Evolutionary conservation across 1,284 basidiomycete species (phyloP), one percentile per base, ranked within the genome.

Genomic region (Cryptococcus maquisensis): DNA sequence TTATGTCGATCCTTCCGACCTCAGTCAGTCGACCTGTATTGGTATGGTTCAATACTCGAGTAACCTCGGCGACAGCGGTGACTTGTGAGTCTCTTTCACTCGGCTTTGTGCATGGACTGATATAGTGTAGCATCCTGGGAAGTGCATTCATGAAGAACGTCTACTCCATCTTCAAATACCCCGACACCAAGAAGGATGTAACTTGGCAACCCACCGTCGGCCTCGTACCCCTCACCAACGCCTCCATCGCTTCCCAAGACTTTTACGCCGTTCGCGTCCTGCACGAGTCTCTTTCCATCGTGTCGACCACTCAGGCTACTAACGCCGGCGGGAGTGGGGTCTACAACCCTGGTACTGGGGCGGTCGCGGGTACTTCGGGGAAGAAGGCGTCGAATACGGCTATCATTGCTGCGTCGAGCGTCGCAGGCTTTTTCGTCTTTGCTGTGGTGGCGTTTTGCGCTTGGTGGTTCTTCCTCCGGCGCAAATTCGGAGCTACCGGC

Each of bases 111-210:
- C n/a, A 6, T 8, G 37, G 15, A 21, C 18, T 37, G 28, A 8
- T 32, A 3, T 32, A 26, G 16, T 37, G n/a, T 20, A 70, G 67
- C 26, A 63, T 77, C n/a, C 61, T 77, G 18, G 75, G 75, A 23
- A 69, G 66, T 38, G 61, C 69, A 2, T 77, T 75, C 51, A 50
- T 77, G 42, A 75, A 74, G 58, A 77, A 77, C 49, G 75, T 71
- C 38, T 77, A 77, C 56, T 69, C 74, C 6, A 63, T 77, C 40
- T 77, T 65, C 57, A 65, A 69, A 32, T 77, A 77, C 38, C 75
- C 75, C 0, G 71, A 74, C 40, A 64, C 63, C 23, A 58, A 48
- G 24, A 59, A 57, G 37, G 52, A 56, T 12, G 56, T 47, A 13
- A 65, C 60, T 2, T 75, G 73, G 72, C 67, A 73, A 37, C 75